Percentiles rank a stretch among this genome's conserved stretches.
Conservation (phyloP, 2,329 filamentous ascomycete genomes). For the Claviceps purpurea region DNA sequence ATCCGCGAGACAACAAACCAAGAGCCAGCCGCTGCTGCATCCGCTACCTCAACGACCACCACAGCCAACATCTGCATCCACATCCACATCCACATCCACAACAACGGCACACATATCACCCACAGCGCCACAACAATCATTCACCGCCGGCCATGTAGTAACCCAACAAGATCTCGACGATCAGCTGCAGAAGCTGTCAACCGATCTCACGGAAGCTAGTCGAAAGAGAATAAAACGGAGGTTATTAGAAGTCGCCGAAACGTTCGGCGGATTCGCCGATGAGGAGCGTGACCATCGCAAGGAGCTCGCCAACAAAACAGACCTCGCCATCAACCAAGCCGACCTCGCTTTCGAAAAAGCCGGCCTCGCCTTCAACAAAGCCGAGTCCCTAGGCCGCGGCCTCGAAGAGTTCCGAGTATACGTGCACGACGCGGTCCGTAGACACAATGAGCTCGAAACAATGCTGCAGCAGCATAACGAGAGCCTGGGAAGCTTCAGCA, state of each 20-base stretch:
- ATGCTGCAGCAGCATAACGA: neutral
- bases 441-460: neutral
- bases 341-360: too few relatives aligned
- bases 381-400: conserved; percentile 1
- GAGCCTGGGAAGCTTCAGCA: conserved; percentile 1
- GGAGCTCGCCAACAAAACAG: conserved; percentile 1
- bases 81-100: neutral
- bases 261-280: conserved; percentile 11
- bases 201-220: neutral
- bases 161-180: conserved; percentile 1
- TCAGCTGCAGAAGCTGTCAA: conserved; percentile 1
- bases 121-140: neutral
- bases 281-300: conserved; percentile 8
- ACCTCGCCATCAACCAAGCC: neutral
- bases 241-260: conserved; percentile 2
- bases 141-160: neutral
- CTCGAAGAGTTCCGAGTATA: conserved; percentile 1
- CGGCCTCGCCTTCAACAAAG: conserved; percentile 1
- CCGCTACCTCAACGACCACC: neutral
- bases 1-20: neutral
- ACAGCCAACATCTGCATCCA: neutral
- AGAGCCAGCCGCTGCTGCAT: neutral
- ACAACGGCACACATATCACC: neutral
- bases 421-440: neutral
- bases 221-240: conserved; percentile 3